phyloP scores from a whole-genome alignment of 2,329 filamentous ascomycete species.

The Ophiostoma quercus region DNA sequence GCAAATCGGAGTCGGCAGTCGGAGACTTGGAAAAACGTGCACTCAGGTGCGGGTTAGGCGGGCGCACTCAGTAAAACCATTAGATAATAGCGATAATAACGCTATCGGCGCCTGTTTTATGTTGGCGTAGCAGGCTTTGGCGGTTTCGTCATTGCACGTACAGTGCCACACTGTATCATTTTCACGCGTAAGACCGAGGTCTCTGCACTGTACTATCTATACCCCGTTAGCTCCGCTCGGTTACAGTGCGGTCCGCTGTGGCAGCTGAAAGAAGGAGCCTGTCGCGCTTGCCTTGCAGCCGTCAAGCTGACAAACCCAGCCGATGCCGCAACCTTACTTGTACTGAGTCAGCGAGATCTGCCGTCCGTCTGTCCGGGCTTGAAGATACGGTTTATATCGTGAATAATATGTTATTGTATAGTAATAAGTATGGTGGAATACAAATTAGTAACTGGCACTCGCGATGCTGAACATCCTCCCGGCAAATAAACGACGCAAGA shows the following conservation, averaged over 20 bases:
- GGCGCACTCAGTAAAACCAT: background rate
- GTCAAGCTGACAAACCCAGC: background rate
- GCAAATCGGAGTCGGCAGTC: slow-evolving; percentile 14
- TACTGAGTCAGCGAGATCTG: background rate
- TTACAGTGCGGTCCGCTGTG: background rate
- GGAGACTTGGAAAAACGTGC: slow-evolving; percentile 15
- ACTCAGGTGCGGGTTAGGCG: slow-evolving; percentile 6
- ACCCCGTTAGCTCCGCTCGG: slow-evolving; percentile 7
- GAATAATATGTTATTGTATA: background rate
- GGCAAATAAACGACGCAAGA: background rate
- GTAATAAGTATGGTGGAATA: background rate
- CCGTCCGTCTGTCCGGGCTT: background rate
- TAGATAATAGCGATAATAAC: slow-evolving; percentile 13
- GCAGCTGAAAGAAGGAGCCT: background rate
- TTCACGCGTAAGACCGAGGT: background rate
- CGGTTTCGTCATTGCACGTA: slow-evolving; percentile 6
- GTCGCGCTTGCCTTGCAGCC: background rate
- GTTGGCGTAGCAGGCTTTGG: background rate
- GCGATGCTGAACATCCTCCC: background rate
- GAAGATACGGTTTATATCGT: background rate
- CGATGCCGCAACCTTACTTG: background rate
- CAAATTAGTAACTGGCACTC: background rate
- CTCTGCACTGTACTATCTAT: background rate
- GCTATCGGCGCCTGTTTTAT: background rate
- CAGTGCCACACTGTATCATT: background rate